Evolutionary conservation across 805 yeast genomes (phyloP).

Genomic region (Martiniozyma abietophila): DNA sequence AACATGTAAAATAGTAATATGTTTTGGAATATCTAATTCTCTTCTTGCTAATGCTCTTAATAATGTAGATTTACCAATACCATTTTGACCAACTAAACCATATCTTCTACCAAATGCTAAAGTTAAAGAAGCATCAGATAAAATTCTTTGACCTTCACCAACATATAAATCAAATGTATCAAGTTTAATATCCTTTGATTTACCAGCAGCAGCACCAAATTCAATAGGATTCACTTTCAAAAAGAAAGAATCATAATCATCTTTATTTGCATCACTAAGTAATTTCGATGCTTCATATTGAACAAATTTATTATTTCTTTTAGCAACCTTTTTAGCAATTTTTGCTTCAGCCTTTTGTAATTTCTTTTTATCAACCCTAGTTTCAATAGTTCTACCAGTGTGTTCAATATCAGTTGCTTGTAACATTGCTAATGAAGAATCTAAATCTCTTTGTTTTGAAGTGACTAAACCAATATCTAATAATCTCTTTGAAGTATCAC

Average conservation of each 20-base stretch:
- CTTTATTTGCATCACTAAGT: slow-evolving; percentile 51
- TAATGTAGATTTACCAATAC: slow-evolving; percentile 97
- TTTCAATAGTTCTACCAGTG: slow-evolving; percentile 83
- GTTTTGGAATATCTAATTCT: slow-evolving; percentile 90
- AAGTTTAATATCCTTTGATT: slow-evolving; percentile 91
- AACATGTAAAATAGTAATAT: slow-evolving; percentile 90
- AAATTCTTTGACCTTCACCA: slow-evolving; percentile 90
- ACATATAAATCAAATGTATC: slow-evolving; percentile 92
- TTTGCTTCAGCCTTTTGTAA: slow-evolving; percentile 95
- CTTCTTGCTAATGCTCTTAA: slow-evolving; percentile 87
- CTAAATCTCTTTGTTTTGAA: slow-evolving; percentile 61
- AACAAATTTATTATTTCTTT: slow-evolving; percentile 71
- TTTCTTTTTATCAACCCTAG: slow-evolving; percentile 92
- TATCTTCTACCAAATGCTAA: slow-evolving; percentile 89
- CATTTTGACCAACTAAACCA: slow-evolving; percentile 97
- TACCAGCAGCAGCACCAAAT: slow-evolving; percentile 82
- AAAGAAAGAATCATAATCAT: slow-evolving; percentile 91
- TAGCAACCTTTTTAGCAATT: slow-evolving; percentile 95
- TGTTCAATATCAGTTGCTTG: slow-evolving; percentile 86
- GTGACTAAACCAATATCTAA: slow-evolving; percentile 68
- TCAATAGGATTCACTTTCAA: slow-evolving; percentile 93
- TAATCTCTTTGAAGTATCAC: slow-evolving; percentile 83
- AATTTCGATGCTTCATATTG: slow-evolving; percentile 91
- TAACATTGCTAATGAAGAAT: slow-evolving; percentile 64
- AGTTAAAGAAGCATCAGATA: slow-evolving; percentile 79